Evolutionary conservation across 805 yeast genomes (phyloP), one percentile per base, ranked within the genome.

Genomic region (Kodamaea nitidulidarum): DNA sequence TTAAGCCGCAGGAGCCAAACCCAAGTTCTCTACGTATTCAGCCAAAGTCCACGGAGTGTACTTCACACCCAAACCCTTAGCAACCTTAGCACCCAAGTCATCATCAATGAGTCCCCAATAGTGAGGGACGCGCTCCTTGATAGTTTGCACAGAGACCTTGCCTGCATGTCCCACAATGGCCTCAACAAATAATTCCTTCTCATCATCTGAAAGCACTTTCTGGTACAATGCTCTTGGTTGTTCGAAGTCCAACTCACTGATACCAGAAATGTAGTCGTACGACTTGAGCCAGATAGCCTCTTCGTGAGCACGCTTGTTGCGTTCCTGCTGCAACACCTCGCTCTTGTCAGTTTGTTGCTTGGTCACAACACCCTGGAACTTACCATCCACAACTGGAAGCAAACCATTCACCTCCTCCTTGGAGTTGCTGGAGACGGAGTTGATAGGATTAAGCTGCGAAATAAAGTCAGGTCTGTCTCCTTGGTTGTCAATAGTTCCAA

Each of bases 381-480:
- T 61, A 15, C 47, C 52, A 4, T 48, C 47, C 8, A 45, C 53
- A 12, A 48, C 50, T 12, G 54, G 50, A 5, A 47, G 45, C 35
- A 56, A 40, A 5, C 56, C 59, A 24, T 52, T 54, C 21, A 38
- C 35, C 11, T 43, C 42, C 18, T 40, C 47, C 39, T 35, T 42
- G 35, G 50, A 43, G 48, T 46, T 56, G 38, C 41, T 54, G 12
- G 43, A 48, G 33, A 44, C 51, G 37, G 48, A 46, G 36, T 46
- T 61, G 32, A 64, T 48, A 4, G 74, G 71, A 31, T 50, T 48
- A 39, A 55, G 47, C 17, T 67, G 47, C n/a, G 79, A 65, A 34
- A 78, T 69, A 52, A 73, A 78, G 56, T 75, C 74, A 37, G 81
- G 80, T 45, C 63, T 59, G 21, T 58, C 42, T 11, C 77, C 80